A percentile compares a stretch with the other conserved stretches of the same genome.
These are phyloP conservation scores for Beverwykella pulmonaria DNA, from an alignment of 495 filamentous ascomycete species.

Conservation along the genomic window DNA sequence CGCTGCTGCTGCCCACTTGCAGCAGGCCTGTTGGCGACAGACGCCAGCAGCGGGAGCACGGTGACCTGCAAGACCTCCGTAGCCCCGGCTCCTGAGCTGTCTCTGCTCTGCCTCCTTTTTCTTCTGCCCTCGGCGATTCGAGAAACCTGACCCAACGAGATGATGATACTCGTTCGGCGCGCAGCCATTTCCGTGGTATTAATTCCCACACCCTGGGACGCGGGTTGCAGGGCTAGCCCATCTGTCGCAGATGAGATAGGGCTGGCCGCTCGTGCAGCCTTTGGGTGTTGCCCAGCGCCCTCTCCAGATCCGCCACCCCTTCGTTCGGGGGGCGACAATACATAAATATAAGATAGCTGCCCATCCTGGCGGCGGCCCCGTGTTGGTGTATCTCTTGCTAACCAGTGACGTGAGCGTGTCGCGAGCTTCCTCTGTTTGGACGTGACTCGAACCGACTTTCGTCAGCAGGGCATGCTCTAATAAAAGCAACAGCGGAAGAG, in stretches of 20 bases:
- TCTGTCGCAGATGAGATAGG: constrained; percentile 26
- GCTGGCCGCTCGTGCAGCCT: constrained; percentile 24
- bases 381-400: constrained; percentile 18
- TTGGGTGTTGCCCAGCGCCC: not conserved
- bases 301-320: constrained; percentile 6
- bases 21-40: no score
- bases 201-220: constrained; percentile 32
- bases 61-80: no score
- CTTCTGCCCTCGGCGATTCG: no score
- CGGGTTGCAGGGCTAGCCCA: constrained; percentile 24
- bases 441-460: constrained; percentile 24
- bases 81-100: no score
- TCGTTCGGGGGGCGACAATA: not conserved
- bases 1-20: no score
- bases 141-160: not conserved
- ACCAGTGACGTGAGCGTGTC: constrained; percentile 12
- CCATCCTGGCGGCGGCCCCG: not conserved
- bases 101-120: no score
- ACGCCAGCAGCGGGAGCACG: no score
- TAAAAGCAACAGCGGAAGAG: constrained; percentile 19
- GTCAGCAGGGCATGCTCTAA: constrained; percentile 23
- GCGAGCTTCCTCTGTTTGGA: not conserved
- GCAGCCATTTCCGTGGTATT: constrained; percentile 2
- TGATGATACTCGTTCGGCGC: constrained; percentile 19
- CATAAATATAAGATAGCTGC: not conserved